Evolutionary conservation across 352 stramenopile genomes (phyloP).

Genomic region (Phytophthora rubi): DNA sequence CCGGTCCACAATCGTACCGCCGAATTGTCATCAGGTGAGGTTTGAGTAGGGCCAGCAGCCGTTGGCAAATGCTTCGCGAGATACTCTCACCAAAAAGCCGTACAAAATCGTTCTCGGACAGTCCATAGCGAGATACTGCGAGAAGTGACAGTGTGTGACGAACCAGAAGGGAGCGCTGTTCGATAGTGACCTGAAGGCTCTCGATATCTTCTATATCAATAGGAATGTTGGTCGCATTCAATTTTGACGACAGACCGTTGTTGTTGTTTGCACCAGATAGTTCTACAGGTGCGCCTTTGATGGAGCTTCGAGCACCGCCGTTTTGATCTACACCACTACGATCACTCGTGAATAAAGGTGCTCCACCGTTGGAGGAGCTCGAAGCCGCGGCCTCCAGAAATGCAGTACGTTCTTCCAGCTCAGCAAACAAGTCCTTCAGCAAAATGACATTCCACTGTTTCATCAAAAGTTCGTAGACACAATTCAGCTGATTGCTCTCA

Average conservation of each 20-base stretch:
- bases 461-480: constrained; percentile 71
- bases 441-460: constrained; percentile 81
- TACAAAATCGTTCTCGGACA: constrained; percentile 69
- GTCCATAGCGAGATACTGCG: constrained; percentile 67
- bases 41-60: constrained; percentile 55
- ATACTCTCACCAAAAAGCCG: constrained; percentile 65
- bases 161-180: constrained; percentile 75
- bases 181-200: constrained; percentile 52
- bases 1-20: constrained; percentile 56
- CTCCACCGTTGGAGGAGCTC: constrained; percentile 3
- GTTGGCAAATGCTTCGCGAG: constrained; percentile 42
- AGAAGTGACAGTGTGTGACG: constrained; percentile 79
- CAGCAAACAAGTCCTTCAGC: constrained; percentile 57
- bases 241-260: constrained; percentile 11
- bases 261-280: constrained; percentile 6
- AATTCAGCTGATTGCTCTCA: constrained; percentile 49
- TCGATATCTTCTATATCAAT: constrained; percentile 57
- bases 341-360: constrained; percentile 1
- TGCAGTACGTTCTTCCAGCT: constrained; percentile 41
- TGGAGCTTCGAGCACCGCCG: constrained; percentile 4
- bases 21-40: constrained; percentile 81
- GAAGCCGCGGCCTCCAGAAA: constrained; percentile 9
- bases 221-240: neutral
- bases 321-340: constrained; percentile 3
- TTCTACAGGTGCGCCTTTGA: constrained; percentile 11